These are phyloP conservation scores for Castanea mollissima DNA, from an alignment of 306 rosid species.

Conservation along the genomic window DNA sequence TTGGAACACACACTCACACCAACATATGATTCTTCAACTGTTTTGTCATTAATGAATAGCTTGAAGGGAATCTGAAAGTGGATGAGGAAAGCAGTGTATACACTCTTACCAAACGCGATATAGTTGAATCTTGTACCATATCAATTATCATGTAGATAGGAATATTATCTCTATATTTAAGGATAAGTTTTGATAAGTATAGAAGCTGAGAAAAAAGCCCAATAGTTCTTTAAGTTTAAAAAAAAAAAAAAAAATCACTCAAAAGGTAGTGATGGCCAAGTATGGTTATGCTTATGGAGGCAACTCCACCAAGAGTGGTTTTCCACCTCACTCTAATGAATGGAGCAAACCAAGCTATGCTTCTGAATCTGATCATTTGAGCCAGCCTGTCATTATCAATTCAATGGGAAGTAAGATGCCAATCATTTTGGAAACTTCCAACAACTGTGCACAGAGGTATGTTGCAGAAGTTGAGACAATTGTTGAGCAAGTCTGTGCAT, in stretches of 20 bases:
- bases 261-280: not conserved
- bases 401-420: conserved; percentile 12
- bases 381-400: conserved; percentile 14
- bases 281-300: conserved; percentile 2
- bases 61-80: not conserved
- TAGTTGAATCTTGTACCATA: not conserved
- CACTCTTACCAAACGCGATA: not conserved
- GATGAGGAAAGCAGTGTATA: not conserved
- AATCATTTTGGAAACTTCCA: not conserved
- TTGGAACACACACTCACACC: no score
- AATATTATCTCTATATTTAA: no score
- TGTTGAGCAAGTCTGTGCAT: conserved; percentile 9
- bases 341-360: conserved; percentile 19
- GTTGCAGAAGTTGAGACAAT: conserved; percentile 21
- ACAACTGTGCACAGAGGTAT: not conserved
- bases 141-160: no score
- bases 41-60: conserved; percentile 3
- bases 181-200: no score
- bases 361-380: not conserved
- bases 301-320: conserved; percentile 19
- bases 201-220: no score
- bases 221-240: no score
- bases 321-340: not conserved
- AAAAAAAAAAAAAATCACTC: not conserved
- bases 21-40: not conserved